Conservation (phyloP, 352 stramenopile genomes). For the Pythium scleroteichum region DNA sequence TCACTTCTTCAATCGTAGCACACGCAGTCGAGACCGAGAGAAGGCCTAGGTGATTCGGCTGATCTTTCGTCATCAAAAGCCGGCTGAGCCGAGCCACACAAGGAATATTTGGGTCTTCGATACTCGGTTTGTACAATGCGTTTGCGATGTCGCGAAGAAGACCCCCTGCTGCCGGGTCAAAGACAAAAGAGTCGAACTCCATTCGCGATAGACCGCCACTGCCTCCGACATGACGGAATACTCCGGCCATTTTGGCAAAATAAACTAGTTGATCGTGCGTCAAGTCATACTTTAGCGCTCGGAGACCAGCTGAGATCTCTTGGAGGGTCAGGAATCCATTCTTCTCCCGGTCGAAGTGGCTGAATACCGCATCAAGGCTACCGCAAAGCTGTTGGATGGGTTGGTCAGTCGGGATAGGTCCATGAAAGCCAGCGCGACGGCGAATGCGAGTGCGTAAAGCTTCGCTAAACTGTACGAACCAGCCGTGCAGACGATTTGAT, state of each 20-base stretch:
- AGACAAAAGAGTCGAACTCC: constrained; percentile 79
- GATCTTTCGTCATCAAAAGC: constrained; percentile 41
- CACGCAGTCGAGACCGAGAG: constrained; percentile 35
- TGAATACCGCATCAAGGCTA: constrained; percentile 51
- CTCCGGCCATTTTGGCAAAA: constrained; percentile 39
- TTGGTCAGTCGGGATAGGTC: constrained; percentile 13
- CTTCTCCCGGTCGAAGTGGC: constrained; percentile 60
- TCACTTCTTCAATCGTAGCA: constrained; percentile 35
- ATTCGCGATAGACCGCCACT: constrained; percentile 52
- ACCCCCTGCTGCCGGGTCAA: constrained; percentile 48
- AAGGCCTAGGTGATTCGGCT: constrained; percentile 25
- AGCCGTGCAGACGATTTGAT: too few species aligned
- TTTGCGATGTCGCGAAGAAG: constrained; percentile 40
- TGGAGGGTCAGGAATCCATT: constrained; percentile 52
- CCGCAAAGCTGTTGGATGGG: constrained; percentile 6
- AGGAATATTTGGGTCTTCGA: constrained; percentile 27
- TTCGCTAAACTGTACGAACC: constrained; percentile 35
- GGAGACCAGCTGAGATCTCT: constrained; percentile 39
- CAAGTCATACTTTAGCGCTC: constrained; percentile 45
- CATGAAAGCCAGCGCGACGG: constrained; percentile 17
- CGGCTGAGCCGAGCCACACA: constrained; percentile 54
- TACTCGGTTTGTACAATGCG: constrained; percentile 25
- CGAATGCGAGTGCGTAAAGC: constrained; percentile 46
- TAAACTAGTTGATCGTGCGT: constrained; percentile 34
- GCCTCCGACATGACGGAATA: constrained; percentile 42